Evolutionary conservation across 805 yeast genomes (phyloP).

Genomic region (Metschnikowia gruessii): DNA sequence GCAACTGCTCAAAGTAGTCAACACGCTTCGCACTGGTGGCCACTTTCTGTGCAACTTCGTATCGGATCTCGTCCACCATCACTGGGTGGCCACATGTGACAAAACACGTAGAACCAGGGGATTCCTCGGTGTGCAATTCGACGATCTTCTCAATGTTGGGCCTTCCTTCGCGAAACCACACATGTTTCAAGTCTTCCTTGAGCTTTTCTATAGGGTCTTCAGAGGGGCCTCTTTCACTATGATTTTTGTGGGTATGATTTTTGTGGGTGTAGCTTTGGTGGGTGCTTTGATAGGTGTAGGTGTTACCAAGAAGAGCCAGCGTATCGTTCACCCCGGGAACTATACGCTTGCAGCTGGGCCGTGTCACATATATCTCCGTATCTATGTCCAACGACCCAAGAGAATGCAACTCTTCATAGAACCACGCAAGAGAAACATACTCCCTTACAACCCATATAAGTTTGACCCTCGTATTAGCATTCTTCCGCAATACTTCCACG

Average conservation of each 20-base stretch:
- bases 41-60: conserved; percentile 16
- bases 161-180: conserved; percentile 14
- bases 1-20: conserved; percentile 22
- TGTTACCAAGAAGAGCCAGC: conserved; percentile 12
- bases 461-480: conserved; percentile 25
- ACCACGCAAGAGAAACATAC: conserved; percentile 48
- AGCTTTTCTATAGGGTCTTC: conserved; percentile 9
- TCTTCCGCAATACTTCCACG: conserved; percentile 4
- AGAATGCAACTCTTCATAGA: conserved; percentile 40
- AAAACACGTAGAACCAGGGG: conserved; percentile 20
- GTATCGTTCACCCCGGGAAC: conserved; percentile 6
- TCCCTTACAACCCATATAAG: conserved; percentile 66
- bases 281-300: conserved; percentile 2
- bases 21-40: conserved; percentile 7
- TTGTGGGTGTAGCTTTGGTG: conserved; percentile 9
- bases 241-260: conserved; percentile 8
- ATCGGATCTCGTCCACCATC: conserved; percentile 33
- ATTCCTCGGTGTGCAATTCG: background rate
- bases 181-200: conserved; percentile 10
- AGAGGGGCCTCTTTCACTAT: no score
- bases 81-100: conserved; percentile 34
- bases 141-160: conserved; percentile 16
- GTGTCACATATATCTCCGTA: conserved; percentile 19
- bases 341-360: background rate
- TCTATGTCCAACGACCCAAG: conserved; percentile 29